These are phyloP conservation scores for Beauveria sp. DNA, from an alignment of 2,329 filamentous ascomycete species.

Conservation along the genomic window DNA sequence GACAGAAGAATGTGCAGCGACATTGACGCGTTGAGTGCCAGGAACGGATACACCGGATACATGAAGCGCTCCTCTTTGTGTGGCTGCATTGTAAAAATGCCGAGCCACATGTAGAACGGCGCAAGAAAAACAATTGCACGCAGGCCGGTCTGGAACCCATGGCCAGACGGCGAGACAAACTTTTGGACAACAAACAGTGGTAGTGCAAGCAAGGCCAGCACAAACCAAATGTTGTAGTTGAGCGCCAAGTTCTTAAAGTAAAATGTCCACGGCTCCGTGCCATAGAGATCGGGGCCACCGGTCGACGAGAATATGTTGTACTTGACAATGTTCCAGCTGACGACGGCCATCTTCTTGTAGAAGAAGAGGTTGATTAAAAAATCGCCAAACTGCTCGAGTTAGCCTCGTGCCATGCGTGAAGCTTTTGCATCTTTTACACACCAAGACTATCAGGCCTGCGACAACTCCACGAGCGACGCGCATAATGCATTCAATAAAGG, in stretches of 20 bases:
- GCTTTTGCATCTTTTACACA: slow-evolving; percentile 33
- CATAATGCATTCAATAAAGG: slow-evolving; percentile 50
- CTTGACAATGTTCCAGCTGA: slow-evolving; percentile 86
- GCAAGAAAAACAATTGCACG: slow-evolving; percentile 70
- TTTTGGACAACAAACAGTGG: slow-evolving; percentile 73
- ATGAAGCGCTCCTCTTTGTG: slow-evolving; percentile 99
- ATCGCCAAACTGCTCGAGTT: slow-evolving; percentile 53
- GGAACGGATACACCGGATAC: slow-evolving; percentile 90
- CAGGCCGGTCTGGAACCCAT: slow-evolving; percentile 61
- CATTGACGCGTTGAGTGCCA: slow-evolving; percentile 82
- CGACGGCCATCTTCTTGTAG: slow-evolving; percentile 69
- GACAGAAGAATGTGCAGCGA: slow-evolving; percentile 73
- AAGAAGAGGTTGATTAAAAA: slow-evolving; percentile 72
- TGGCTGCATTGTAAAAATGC: slow-evolving; percentile 82
- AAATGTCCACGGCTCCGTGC: slow-evolving; percentile 94
- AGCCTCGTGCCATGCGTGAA: background rate
- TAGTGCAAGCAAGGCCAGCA: slow-evolving; percentile 65
- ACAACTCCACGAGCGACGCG: slow-evolving; percentile 61
- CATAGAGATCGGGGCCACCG: slow-evolving; percentile 85
- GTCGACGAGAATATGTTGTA: slow-evolving; percentile 88
- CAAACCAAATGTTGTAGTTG: slow-evolving; percentile 95
- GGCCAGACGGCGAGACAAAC: slow-evolving; percentile 49
- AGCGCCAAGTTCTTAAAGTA: slow-evolving; percentile 85
- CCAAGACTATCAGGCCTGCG: slow-evolving; percentile 60
- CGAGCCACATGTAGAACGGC: slow-evolving; percentile 92